Evolutionary conservation across 495 filamentous ascomycete species (phyloP), one percentile per base, ranked within the genome.

Genomic region (Stereocaulon alpinum): DNA sequence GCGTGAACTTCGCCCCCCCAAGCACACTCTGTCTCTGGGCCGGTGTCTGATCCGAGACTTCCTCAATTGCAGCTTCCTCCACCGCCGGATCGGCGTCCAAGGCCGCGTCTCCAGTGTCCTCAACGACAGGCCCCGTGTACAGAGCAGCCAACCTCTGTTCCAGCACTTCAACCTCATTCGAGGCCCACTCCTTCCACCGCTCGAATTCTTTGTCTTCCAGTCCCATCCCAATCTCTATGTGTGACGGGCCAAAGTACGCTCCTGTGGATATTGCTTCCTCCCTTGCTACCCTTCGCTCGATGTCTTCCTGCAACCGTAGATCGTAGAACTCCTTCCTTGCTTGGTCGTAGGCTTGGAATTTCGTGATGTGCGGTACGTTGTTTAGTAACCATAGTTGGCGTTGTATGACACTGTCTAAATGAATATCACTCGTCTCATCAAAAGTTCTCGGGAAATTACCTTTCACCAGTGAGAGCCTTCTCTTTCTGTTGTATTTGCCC

Each of bases 301-400:
- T 82, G 56, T 96, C 91, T 67, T 94, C 84, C 62, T 82, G 73
- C 58, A 95, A 81, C 58, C 92, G 85, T 58, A 91, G 70, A 54
- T 76, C 75, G 73, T 97, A 97, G 73, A 98, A 96, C 72, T 98
- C 93, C 63, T 83, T 83, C 34, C 94, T 85, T 20, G 88, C 91
- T 48, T 75, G 77, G 74, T 96, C 91, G 73, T 97, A 98, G n/a
- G 92, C 89, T 61, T 73, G 61, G 15, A 75, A 74, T 68, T 80
- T 78, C 41, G 76, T 81, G 66, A 88, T 80, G 43, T 73, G 74
- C 2, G 77, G 76, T 2, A 76, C 64, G 62, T 87, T 80, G 60
- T 89, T 74, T 72, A 90, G 83, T 58, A 96, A 79, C 81, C 83
- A 94, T 45, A 93, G 69, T 68, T 96, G 91, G 55, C 91, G 86